Base-by-base conservation (phyloP, 129 eudicot species). In the Arctium lappa region DNA sequence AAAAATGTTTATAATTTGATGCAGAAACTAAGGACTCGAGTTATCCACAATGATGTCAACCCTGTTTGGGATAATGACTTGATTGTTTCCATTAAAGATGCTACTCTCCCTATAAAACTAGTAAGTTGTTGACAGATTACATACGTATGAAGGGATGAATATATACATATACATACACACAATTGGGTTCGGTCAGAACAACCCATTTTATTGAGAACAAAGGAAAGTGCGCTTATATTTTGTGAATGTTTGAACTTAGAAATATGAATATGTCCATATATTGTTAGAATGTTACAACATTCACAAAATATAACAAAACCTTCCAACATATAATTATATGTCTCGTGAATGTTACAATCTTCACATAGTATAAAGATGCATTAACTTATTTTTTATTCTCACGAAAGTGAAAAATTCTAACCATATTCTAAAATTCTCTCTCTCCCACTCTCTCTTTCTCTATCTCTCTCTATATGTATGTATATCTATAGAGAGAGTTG, bases 1-100 rank as follows among this genome's bases (percentile, higher is more conserved):
- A 0, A 29, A 1, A 8, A 34, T 48, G 6, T 68, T 33, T 34
- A 38, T 77, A 29, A 31, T 78, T 76, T 82, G 71, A 15, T 83
- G 87, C 88, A 94, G 98, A 91, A 81, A 87, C 80, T 88, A 85
- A 94, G 90, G 89, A 91, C 98, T 48, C 90, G 94, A 72, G 91
- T 91, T 65, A 85, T 94, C 56, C 87, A 81, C 76, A 94, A 86
- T 70, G 89, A 90, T 77, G 62, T 82, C n/a, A 94, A 94, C 83
- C 98, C 97, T 6, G 86, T 70, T 80, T 94, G 98, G 98, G 90
- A 94, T 68, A 94, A 94, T 82, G 94, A 91, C 81, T 83, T 94
- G 83, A 91, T 89, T 30, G 92, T 94, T 82, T 90, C 97, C 4
- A 85, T 94, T 36, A 33, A 84, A 15, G 97, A 94, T 74, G 80